phyloP scores from a whole-genome alignment of 257 asterid genomes.

The Penstemon barbatus region DNA sequence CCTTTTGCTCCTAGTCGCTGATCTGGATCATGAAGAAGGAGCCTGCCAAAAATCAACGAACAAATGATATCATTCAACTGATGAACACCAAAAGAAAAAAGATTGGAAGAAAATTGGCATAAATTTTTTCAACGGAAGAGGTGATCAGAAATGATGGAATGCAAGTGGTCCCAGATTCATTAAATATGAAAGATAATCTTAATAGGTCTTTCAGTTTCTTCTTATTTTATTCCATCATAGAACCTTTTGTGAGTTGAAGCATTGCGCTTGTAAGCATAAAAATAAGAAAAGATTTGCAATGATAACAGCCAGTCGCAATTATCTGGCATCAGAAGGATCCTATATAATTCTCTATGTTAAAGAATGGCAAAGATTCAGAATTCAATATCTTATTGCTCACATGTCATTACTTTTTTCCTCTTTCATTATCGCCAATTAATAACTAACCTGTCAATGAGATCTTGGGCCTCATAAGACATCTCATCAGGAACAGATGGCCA shows the following conservation, averaged over 20 bases:
- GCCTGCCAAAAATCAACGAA: constrained; percentile 45
- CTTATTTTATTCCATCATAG: constrained; percentile 4
- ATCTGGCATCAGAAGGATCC: constrained; percentile 10
- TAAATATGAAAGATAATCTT: constrained; percentile 17
- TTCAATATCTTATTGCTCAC: constrained; percentile 13
- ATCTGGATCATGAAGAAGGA: constrained; percentile 80
- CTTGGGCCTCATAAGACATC: constrained; percentile 78
- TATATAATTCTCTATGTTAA: constrained; percentile 23
- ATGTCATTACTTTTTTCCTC: not conserved
- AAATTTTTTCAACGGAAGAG: constrained; percentile 13
- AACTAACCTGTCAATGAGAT: constrained; percentile 81
- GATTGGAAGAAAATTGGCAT: constrained; percentile 2
- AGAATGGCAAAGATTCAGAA: constrained; percentile 21
- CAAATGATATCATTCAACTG: constrained; percentile 28
- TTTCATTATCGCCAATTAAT: constrained; percentile 19
- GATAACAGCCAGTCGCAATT: constrained; percentile 3
- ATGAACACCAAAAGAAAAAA: constrained; percentile 20
- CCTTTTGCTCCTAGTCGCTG: constrained; percentile 89
- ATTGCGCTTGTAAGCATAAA: constrained; percentile 10
- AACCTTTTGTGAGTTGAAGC: not conserved
- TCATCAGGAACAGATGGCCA: constrained; percentile 86
- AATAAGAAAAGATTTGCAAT: constrained; percentile 12
- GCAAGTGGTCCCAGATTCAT: constrained; percentile 22
- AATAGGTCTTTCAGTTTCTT: not conserved
- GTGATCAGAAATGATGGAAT: constrained; percentile 15